A percentile compares a stretch with the other conserved stretches of the same genome.
These are phyloP conservation scores for Trametes pubescens DNA, from an alignment of 1,284 basidiomycete species.

Conservation along the genomic window DNA sequence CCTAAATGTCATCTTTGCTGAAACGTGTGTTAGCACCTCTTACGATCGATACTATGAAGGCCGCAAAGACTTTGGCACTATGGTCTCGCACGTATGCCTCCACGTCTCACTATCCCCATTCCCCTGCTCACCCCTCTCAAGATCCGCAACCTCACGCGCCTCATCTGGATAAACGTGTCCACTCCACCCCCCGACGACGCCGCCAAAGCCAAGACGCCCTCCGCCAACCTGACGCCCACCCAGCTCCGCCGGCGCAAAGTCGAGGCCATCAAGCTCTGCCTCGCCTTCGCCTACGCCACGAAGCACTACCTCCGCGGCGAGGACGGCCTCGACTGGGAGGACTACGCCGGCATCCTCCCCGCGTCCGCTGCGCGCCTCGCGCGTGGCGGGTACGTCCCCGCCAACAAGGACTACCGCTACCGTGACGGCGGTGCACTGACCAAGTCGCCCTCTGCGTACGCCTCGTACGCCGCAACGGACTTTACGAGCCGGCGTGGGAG, in stretches of 20 bases:
- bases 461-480: constrained; percentile 48
- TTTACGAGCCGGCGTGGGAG: constrained; percentile 35
- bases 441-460: constrained; percentile 48
- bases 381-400: constrained; percentile 29
- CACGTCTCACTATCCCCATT: neutral
- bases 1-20: neutral
- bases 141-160: constrained; percentile 68
- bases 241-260: constrained; percentile 78
- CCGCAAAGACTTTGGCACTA: constrained; percentile 78
- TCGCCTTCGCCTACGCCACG: constrained; percentile 73
- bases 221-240: constrained; percentile 53
- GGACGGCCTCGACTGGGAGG: constrained; percentile 72
- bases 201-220: constrained; percentile 59
- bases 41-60: constrained; percentile 89
- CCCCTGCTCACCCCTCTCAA: constrained; percentile 39
- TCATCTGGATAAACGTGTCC: constrained; percentile 83
- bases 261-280: constrained; percentile 71
- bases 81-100: constrained; percentile 61
- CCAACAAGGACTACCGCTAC: constrained; percentile 33
- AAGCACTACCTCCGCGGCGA: constrained; percentile 85
- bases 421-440: neutral
- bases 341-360: constrained; percentile 74
- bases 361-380: constrained; percentile 55
- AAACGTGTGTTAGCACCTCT: constrained; percentile 60
- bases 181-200: constrained; percentile 63